Evolutionary conservation across 2,329 filamentous ascomycete species (phyloP).

Genomic region (Apiospora rasikravindrae): DNA sequence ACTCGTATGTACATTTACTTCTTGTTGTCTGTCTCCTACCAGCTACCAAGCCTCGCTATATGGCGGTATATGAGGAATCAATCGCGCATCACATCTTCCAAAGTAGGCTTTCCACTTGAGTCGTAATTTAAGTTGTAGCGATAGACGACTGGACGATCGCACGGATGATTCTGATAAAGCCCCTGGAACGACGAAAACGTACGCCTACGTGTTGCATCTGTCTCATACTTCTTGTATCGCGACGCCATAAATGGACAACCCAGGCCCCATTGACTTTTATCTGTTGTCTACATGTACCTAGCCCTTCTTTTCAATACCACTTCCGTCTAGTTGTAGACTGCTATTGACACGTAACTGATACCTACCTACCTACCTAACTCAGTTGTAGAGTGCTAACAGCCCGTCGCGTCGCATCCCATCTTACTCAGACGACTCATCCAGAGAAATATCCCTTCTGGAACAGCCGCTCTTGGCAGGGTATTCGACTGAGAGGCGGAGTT

Average conservation of each 20-base stretch:
- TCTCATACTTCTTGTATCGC: neutral
- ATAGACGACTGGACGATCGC: neutral
- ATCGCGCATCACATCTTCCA: neutral
- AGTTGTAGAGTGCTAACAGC: neutral
- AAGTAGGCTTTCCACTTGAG: neutral
- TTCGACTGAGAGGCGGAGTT: neutral
- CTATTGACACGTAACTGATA: neutral
- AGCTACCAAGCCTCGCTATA: neutral
- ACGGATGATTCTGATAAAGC: neutral
- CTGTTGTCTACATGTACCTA: neutral
- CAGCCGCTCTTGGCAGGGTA: neutral
- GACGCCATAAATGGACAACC: neutral
- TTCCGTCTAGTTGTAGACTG: neutral
- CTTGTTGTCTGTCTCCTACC: neutral
- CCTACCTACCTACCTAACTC: no score
- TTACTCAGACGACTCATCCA: conserved; percentile 5
- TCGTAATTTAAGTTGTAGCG: neutral
- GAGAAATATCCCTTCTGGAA: neutral
- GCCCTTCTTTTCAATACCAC: neutral
- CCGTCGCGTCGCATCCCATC: conserved; percentile 1
- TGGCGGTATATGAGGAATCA: neutral
- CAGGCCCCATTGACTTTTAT: neutral
- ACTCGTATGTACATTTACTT: neutral
- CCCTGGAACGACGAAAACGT: neutral
- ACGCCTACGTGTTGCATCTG: neutral